Base-by-base conservation (phyloP, 2,329 filamentous ascomycete genomes). In the Hypocreales sp. region DNA sequence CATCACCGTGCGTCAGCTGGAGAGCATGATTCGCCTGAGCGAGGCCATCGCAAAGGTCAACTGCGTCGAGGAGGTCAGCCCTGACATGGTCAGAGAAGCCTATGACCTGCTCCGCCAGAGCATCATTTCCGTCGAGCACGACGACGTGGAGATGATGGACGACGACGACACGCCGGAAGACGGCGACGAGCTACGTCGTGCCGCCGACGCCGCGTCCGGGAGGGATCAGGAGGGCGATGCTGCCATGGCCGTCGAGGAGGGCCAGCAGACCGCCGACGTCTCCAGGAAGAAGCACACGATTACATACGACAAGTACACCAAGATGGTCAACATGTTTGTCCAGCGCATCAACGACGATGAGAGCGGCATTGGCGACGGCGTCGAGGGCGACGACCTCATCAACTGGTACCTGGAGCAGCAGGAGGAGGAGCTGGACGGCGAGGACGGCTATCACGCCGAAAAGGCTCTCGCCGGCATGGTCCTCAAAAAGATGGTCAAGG, bases 31-130 rank as follows among this genome's bases (percentile, higher is more conserved):
- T 39, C 83, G 90, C 37, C 61, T 98, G 30, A 87, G 79, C 29
- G 90, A 98, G 53, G 90, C 90, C n/a, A 94, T 98, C 39, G 90
- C 90, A 32, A 95, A 95, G 55, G 83, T 84, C 32, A 95, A 93
- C 48, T 98, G 90, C 47, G 83, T 93, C 10, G 80, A 87, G 42
- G 84, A 94, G 36, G 79, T 98, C 34, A 75, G 74, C 0, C 67
- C 79, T 2, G 69, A 71, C 0, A 92, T 95, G 54, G 90, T 98
- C 11, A 68, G 79, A 22, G 90, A 98, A 54, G 90, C 87, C 0
- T 95, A 79, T 52, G 83, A 90, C 41, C 67, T 98, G 8, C 69
- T 98, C 9, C 67, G 84, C 22, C 86, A 94, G 55, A 90, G 80
- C 51, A 98, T 98, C 49, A 94, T 98, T 43, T 90, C 80, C 2